Evolutionary conservation across 2,329 filamentous ascomycete species (phyloP).

Genomic region (Paramyrothecium sp.): DNA sequence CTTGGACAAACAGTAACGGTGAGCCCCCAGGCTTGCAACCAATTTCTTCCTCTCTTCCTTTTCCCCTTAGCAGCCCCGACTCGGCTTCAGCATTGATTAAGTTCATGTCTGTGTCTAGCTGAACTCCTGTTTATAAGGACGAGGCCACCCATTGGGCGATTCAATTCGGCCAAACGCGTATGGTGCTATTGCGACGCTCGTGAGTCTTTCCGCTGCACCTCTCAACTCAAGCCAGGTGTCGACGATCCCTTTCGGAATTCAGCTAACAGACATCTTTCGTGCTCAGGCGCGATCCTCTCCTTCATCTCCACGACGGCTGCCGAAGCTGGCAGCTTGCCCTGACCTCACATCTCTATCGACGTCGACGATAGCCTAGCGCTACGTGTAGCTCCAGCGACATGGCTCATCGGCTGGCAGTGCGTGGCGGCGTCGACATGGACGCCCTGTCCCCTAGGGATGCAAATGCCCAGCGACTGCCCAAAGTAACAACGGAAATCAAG

Average conservation of each 20-base stretch:
- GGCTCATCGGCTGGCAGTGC: constrained; percentile 47
- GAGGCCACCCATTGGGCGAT: constrained; percentile 4
- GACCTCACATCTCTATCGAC: constrained; percentile 7
- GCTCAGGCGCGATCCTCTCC: too few relatives aligned
- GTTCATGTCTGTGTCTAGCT: constrained; percentile 4
- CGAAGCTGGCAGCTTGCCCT: background rate
- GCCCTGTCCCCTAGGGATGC: constrained; percentile 64
- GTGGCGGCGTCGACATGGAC: constrained; percentile 56
- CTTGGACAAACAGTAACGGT: constrained; percentile 10
- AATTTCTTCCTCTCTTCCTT: constrained; percentile 5
- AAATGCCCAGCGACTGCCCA: constrained; percentile 56
- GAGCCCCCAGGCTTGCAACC: constrained; percentile 9
- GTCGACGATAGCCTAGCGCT: background rate
- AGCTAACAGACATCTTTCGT: too few relatives aligned
- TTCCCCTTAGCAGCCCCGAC: background rate
- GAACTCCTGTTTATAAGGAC: background rate
- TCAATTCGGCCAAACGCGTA: constrained; percentile 18
- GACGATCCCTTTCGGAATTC: too few relatives aligned
- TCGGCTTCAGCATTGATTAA: constrained; percentile 25
- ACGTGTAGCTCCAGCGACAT: too few relatives aligned
- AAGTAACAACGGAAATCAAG: constrained; percentile 46
- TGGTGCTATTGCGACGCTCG: constrained; percentile 22
- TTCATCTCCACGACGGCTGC: background rate
- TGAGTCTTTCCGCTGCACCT: constrained; percentile 23
- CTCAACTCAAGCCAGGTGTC: too few relatives aligned